These are phyloP conservation scores for Lophiotrema nucula DNA, from an alignment of 495 filamentous ascomycete genomes.

Conservation along the genomic window DNA sequence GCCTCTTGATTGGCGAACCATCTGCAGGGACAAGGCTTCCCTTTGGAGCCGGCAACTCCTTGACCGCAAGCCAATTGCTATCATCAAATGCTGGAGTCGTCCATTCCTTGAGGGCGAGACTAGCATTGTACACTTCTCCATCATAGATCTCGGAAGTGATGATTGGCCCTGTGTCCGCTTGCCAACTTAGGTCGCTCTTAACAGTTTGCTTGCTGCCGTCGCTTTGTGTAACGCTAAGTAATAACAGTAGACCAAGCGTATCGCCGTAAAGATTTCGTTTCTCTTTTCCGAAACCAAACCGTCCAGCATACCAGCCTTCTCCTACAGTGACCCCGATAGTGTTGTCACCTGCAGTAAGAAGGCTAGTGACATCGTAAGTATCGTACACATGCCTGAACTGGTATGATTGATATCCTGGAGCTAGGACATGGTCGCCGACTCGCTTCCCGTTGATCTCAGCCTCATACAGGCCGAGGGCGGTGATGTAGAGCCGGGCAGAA, in stretches of 20 bases:
- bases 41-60: not conserved
- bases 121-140: conserved; percentile 53
- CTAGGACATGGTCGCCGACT: conserved; percentile 49
- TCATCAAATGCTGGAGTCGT: conserved; percentile 21
- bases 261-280: conserved; percentile 49
- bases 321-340: conserved; percentile 51
- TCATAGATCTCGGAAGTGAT: conserved; percentile 53
- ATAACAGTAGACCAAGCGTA: conserved; percentile 46
- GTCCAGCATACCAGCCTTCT: conserved; percentile 56
- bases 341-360: conserved; percentile 43
- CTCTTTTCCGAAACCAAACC: conserved; percentile 48
- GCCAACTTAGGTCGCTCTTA: conserved; percentile 49
- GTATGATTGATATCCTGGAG: conserved; percentile 58
- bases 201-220: conserved; percentile 35
- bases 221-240: conserved; percentile 45
- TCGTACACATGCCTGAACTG: conserved; percentile 52
- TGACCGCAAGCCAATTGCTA: conserved; percentile 4
- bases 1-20: conserved; percentile 43
- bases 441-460: conserved; percentile 49
- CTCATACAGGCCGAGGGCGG: conserved; percentile 52
- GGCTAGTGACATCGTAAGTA: conserved; percentile 50
- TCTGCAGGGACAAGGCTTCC: conserved; percentile 31
- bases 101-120: conserved; percentile 32
- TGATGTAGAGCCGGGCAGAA: conserved; percentile 51
- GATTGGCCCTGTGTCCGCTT: conserved; percentile 43